Conservation (phyloP, 306 rosid species). For the Prunus dulcis region DNA sequence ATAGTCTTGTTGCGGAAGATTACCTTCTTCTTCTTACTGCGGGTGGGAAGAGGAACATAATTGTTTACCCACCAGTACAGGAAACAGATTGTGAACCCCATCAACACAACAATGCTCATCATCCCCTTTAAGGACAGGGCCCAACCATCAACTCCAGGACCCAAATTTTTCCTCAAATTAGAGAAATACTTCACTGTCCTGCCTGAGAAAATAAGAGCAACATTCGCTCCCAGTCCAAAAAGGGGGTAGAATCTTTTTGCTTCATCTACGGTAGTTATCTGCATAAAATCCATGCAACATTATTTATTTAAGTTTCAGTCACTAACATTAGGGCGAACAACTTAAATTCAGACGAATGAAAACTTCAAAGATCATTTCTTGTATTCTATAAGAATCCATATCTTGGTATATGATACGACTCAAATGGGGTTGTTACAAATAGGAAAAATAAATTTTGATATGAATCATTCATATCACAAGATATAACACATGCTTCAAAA, state of each 20-base stretch:
- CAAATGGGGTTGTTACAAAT: background rate
- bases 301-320: slow-evolving; percentile 13
- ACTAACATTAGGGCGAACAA: background rate
- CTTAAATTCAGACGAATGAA: background rate
- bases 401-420: background rate
- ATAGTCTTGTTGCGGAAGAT: slow-evolving; percentile 5
- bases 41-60: slow-evolving; percentile 77
- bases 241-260: slow-evolving; percentile 91
- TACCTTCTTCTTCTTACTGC: slow-evolving; percentile 97
- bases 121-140: slow-evolving; percentile 78
- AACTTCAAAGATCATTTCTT: background rate
- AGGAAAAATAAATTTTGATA: background rate
- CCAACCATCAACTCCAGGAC: slow-evolving; percentile 98
- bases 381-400: background rate
- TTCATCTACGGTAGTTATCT: slow-evolving; percentile 88
- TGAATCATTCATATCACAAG: background rate
- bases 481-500: background rate
- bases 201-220: slow-evolving; percentile 89
- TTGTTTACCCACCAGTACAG: slow-evolving; percentile 90
- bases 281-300: slow-evolving; percentile 27
- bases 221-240: slow-evolving; percentile 91
- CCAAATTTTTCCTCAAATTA: slow-evolving; percentile 69
- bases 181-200: slow-evolving; percentile 94
- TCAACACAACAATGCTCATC: slow-evolving; percentile 88
- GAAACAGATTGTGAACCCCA: slow-evolving; percentile 74